Evolutionary conservation across 352 stramenopile genomes (phyloP), one percentile per base, ranked within the genome.

Genomic region (Phytophthora lateralis): DNA sequence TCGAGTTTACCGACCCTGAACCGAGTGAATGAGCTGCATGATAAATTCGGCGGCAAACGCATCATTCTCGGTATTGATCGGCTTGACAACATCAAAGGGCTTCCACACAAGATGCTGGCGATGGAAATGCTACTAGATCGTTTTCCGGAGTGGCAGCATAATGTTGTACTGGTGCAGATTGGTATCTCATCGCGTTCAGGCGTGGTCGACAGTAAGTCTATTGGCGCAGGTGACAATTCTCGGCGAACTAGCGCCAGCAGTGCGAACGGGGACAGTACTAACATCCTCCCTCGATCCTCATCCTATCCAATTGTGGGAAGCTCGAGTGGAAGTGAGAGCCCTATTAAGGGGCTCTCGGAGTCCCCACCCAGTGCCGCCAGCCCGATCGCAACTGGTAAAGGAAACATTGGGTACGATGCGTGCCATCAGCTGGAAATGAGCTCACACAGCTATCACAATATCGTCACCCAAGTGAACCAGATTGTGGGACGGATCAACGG

Each of bases 121-220:
- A 92, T 97, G 69, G 90, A 97, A 53, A 71, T 81, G 47, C 76
- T 97, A 39, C 63, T 97, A n/a, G 82, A 80, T 21, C 71, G 79
- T 0, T 94, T 95, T 60, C 89, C 90, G 11, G 85, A 98, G 55
- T 98, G 91, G 90, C 84, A 95, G 38, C 91, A 96, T 44, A 98
- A 98, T 71, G 91, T 98, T 37, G 93, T 97, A 15, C 66, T 98
- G 24, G 91, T 98, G 44, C 94, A 98, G 71, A 97, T 99, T 55
- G 96, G 95, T n/a, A 97, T 99, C 42, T 97, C 93, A 8, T 95
- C 85, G 7, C 73, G 84, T 11, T 76, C 69, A 18, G 70, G 49
- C n/a, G 76, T 80, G 8, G 73, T 83, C 26, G 78, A 87, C 6
- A 74, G 43, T 35, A 71, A 57, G 3, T 41, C 55, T 1, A 71